These are phyloP conservation scores for Entomophthora muscae DNA, from an alignment of 371 early-diverging fungal species.

Conservation along the genomic window DNA sequence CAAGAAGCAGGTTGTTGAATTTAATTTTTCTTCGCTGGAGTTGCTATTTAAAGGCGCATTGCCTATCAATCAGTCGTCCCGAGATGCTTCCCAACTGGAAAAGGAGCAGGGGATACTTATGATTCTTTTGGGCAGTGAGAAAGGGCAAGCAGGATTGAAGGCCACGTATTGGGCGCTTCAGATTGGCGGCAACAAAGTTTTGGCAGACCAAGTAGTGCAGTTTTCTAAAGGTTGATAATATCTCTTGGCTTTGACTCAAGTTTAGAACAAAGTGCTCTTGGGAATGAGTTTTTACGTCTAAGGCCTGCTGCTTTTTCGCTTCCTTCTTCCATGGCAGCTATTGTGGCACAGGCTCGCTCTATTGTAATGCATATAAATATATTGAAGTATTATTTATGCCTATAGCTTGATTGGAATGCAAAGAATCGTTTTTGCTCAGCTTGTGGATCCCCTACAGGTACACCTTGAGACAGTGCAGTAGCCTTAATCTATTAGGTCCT, in stretches of 20 bases:
- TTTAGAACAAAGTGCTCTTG: not conserved
- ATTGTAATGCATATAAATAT: conserved; percentile 18
- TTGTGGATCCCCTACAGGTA: conserved; percentile 37
- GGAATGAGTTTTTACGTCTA: conserved; percentile 18
- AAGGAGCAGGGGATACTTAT: not conserved
- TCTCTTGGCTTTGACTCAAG: not conserved
- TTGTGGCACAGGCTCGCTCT: conserved; percentile 34
- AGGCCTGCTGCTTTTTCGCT: conserved; percentile 27
- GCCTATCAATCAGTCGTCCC: not conserved
- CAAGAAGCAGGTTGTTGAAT: not conserved
- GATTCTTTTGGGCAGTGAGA: not conserved
- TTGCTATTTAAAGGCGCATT: not conserved
- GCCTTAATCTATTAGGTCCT: not conserved
- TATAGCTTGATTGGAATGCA: conserved; percentile 49
- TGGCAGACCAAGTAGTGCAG: not conserved
- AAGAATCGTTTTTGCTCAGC: conserved; percentile 48
- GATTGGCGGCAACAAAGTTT: not conserved
- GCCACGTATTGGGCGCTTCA: not conserved
- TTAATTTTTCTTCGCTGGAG: not conserved
- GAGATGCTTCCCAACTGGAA: not conserved
- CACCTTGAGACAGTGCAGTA: too few species aligned
- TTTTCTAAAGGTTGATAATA: not conserved
- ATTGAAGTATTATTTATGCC: conserved; percentile 8
- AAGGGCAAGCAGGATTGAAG: not conserved
- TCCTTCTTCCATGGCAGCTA: conserved; percentile 19